Base-by-base conservation (phyloP, 2,329 filamentous ascomycete genomes). In the Microdochium nivale region DNA sequence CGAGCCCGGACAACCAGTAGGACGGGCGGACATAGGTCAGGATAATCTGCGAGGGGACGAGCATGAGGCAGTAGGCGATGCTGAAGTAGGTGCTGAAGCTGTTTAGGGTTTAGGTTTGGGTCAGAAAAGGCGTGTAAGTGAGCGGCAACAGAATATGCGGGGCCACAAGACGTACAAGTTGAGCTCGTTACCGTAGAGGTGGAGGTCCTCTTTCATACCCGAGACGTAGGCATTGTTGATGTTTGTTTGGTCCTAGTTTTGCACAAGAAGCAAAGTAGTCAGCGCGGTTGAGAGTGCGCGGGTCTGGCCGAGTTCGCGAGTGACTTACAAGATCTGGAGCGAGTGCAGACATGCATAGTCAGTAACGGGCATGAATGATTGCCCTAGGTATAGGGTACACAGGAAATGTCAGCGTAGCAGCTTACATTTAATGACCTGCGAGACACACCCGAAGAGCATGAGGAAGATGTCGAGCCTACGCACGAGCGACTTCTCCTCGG, bases 31-130 rank as follows among this genome's bases (percentile, higher is more conserved):
- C 64, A 56, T 64, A 70, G 1, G 66, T 67, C 52, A 69, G 53
- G 55, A 67, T 67, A 50, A 68, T 58, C 54, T 67, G 66, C 37
- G 64, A 67, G 7, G 66, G 66, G 33, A 69, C 65, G 9, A 67
- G 53, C 61, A 67, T 65, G 46, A 69, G 59, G 27, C 62, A 65
- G 48, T 68, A 68, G 5, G 60, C 62, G n/a, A 69, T 61, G 40
- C 58, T 65, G 53, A 67, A 69, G 50, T 58, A 66, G 2, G 65
- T 68, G 10, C 61, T 63, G 54, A 69, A 65, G 52, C 62, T 65
- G 37, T 40, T 55, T 25, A 54, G 58, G 16, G 19, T 27, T 16
- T 23, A 23, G 32, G 11, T 11, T 27, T 2, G 19, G 55, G 55
- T 52, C 49, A 62, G 58, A 59, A 61, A 49, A 61, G 16, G 32